Percentiles rank a stretch among this genome's conserved stretches.
These are phyloP conservation scores for Cornus florida DNA, from an alignment of 148 eudicot species.

Conservation along the genomic window DNA sequence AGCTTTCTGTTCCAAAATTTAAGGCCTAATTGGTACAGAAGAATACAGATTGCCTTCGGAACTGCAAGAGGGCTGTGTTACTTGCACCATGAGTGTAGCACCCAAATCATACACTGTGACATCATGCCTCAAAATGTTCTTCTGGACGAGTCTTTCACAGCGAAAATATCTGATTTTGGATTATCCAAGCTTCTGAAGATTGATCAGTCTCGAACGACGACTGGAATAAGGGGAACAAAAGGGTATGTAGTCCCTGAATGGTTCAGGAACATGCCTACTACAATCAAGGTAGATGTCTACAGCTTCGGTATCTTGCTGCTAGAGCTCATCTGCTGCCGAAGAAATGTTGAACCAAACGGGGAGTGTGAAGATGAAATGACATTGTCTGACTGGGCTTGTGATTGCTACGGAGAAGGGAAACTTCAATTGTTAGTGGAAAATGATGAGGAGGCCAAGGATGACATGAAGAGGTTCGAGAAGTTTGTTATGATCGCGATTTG, in stretches of 20 bases:
- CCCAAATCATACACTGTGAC: no score
- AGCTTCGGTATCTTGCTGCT: slow-evolving; percentile 10
- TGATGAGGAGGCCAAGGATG: no score
- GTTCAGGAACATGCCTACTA: slow-evolving; percentile 18
- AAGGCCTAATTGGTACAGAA: not conserved
- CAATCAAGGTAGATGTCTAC: slow-evolving; percentile 24
- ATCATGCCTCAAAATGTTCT: not conserved
- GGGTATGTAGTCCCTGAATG: slow-evolving; percentile 26
- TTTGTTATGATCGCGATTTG: slow-evolving; percentile 24
- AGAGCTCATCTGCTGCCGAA: slow-evolving; percentile 24
- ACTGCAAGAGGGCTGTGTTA: not conserved
- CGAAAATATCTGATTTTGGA: not conserved
- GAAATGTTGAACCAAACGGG: slow-evolving; percentile 11
- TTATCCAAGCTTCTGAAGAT: no score
- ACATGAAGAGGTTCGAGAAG: no score
- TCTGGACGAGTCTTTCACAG: not conserved
- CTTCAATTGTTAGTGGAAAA: no score
- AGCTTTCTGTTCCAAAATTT: not conserved
- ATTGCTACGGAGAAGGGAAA: slow-evolving; percentile 17
- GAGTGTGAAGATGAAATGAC: slow-evolving; percentile 19
- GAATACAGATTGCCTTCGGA: not conserved
- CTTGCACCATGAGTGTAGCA: no score
- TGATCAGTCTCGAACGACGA: not conserved
- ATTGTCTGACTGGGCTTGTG: slow-evolving; percentile 35
- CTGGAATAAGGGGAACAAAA: slow-evolving; percentile 19